Conservation (phyloP, 768 basidiomycete genomes). For the Suillus occidentalis region DNA sequence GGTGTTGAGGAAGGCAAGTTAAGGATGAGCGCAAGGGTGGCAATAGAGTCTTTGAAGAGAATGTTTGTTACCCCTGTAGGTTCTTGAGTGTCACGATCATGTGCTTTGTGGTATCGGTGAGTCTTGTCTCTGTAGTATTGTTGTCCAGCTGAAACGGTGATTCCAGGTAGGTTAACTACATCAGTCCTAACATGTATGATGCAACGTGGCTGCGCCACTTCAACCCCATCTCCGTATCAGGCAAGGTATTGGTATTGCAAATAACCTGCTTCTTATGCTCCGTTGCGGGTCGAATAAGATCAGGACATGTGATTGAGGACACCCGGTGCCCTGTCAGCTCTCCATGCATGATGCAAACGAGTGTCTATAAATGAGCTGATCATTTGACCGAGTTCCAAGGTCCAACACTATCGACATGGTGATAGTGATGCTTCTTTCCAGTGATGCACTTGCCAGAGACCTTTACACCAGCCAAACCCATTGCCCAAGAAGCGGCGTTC, state of each 20-base stretch:
- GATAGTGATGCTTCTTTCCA: not conserved
- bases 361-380: not conserved
- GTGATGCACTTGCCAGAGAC: not conserved
- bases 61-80: constrained; percentile 16
- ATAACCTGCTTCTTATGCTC: not conserved
- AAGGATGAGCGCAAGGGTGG: constrained; percentile 27
- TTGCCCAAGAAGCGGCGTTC: not conserved
- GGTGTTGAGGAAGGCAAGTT: constrained; percentile 23
- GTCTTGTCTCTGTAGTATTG: not conserved
- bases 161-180: not conserved
- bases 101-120: not conserved
- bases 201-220: not conserved
- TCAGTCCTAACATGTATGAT: not conserved
- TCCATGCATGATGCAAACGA: not conserved
- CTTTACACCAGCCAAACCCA: not conserved
- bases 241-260: not conserved
- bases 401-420: not conserved
- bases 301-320: not conserved
- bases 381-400: no score
- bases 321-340: not conserved
- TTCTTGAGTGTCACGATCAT: not conserved
- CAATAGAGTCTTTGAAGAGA: constrained; percentile 25
- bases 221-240: no score
- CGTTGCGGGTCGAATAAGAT: not conserved
- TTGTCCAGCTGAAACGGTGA: not conserved